A percentile compares a stretch with the other conserved stretches of the same genome.
Conservation (phyloP, 129 eudicot genomes). For the Artemisia tridentata region DNA sequence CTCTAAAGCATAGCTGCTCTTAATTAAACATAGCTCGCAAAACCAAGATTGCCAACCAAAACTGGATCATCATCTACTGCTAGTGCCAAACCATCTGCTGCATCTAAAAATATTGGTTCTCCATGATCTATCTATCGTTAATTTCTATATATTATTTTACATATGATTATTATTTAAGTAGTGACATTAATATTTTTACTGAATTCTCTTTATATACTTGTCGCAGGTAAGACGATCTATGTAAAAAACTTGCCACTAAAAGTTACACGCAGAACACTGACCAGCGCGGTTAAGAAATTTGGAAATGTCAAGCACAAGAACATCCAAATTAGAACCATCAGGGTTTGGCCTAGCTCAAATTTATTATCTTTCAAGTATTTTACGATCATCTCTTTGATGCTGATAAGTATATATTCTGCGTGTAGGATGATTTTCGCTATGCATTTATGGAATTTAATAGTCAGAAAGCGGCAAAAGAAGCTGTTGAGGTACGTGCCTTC, state of each 20-base stretch:
- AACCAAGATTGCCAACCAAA: too few species aligned
- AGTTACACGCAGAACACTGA: not conserved
- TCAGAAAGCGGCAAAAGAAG: conserved; percentile 15
- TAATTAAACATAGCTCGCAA: not conserved
- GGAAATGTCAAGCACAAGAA: conserved; percentile 14
- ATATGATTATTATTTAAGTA: not conserved
- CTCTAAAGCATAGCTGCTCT: not conserved
- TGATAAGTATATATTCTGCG: not conserved
- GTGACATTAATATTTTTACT: not conserved
- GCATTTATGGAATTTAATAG: conserved; percentile 26
- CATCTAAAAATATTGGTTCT: too few species aligned
- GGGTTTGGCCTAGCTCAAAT: conserved; percentile 10
- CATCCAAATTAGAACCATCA: conserved; percentile 17
- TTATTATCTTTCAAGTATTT: not conserved
- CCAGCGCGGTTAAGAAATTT: conserved; percentile 8
- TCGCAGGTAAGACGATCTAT: conserved; percentile 22
- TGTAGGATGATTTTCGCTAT: conserved; percentile 32
- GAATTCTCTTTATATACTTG: not conserved
- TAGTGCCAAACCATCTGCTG: not conserved
- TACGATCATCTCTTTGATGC: conserved; percentile 1
- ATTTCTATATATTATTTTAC: not conserved
- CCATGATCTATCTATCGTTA: too few species aligned
- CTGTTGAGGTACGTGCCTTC: conserved; percentile 21
- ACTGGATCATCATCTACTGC: not conserved
- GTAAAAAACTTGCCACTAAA: conserved; percentile 20